These are phyloP conservation scores for Tuber indicum DNA, from an alignment of 495 filamentous ascomycete species.

Conservation along the genomic window DNA sequence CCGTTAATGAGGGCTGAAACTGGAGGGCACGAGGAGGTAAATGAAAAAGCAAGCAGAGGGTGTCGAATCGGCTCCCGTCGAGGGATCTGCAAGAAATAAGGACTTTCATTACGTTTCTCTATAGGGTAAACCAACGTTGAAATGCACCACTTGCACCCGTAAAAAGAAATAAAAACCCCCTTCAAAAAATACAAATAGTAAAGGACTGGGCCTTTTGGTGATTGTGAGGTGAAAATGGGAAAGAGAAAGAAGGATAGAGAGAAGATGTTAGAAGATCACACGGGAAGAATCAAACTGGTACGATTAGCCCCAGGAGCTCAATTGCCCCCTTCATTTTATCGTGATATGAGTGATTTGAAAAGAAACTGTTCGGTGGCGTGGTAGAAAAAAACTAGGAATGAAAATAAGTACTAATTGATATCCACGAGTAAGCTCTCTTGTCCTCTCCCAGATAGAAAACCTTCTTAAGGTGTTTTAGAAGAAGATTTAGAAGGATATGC, in stretches of 20 bases:
- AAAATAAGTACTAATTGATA: neutral
- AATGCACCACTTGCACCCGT: neutral
- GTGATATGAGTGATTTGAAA: neutral
- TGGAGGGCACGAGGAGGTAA: neutral
- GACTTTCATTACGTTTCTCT: constrained; percentile 6
- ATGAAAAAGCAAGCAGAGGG: neutral
- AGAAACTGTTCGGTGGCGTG: neutral
- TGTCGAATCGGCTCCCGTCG: constrained; percentile 1
- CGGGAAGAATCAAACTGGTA: neutral
- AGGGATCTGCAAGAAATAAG: constrained; percentile 1
- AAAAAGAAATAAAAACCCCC: neutral
- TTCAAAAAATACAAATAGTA: constrained; percentile 3
- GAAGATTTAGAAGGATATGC: neutral
- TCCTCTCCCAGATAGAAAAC: neutral
- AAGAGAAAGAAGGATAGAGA: neutral
- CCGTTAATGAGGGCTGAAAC: neutral
- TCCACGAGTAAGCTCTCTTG: neutral
- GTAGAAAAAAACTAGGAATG: neutral
- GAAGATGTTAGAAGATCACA: neutral
- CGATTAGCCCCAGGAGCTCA: neutral
- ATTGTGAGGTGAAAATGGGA: neutral
- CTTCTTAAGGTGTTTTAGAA: neutral
- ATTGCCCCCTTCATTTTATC: neutral
- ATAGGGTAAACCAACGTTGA: constrained; percentile 1
- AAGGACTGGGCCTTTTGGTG: neutral